phyloP scores from a whole-genome alignment of 306 rosid species.

The Lathyrus tuberosus region DNA sequence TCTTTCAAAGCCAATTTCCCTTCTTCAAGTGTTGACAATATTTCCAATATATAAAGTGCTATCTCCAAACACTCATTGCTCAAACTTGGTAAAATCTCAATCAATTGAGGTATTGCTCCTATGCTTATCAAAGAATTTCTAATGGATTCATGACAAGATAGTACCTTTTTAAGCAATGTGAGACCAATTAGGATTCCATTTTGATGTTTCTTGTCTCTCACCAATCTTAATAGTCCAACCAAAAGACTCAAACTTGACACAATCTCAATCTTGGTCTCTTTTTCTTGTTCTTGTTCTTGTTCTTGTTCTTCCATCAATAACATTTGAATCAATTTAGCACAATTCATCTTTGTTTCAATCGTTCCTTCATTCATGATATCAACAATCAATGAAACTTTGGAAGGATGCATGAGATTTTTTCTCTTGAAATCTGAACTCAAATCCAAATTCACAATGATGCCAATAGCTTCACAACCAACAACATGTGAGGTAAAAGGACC shows the following conservation, averaged over 20 bases:
- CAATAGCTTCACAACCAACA: constrained; percentile 66
- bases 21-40: constrained; percentile 54
- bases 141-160: constrained; percentile 46
- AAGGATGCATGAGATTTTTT: constrained; percentile 55
- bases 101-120: constrained; percentile 62
- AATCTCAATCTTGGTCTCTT: constrained; percentile 46
- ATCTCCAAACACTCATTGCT: constrained; percentile 55
- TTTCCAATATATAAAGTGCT: constrained; percentile 56
- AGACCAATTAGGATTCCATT: constrained; percentile 53
- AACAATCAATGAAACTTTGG: constrained; percentile 61
- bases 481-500: constrained; percentile 72
- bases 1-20: constrained; percentile 62
- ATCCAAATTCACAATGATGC: constrained; percentile 56
- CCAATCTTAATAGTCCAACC: constrained; percentile 69
- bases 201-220: constrained; percentile 56
- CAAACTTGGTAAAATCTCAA: constrained; percentile 58
- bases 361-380: constrained; percentile 75
- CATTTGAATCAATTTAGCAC: constrained; percentile 54
- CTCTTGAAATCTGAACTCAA: constrained; percentile 51
- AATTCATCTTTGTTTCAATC: constrained; percentile 63
- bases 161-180: constrained; percentile 47
- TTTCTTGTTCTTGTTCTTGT: background rate
- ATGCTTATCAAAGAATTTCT: constrained; percentile 55
- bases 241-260: constrained; percentile 66
- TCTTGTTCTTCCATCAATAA: constrained; percentile 48